Conservation (phyloP, 2,329 filamentous ascomycete species). For the Sarocladium strictum region DNA sequence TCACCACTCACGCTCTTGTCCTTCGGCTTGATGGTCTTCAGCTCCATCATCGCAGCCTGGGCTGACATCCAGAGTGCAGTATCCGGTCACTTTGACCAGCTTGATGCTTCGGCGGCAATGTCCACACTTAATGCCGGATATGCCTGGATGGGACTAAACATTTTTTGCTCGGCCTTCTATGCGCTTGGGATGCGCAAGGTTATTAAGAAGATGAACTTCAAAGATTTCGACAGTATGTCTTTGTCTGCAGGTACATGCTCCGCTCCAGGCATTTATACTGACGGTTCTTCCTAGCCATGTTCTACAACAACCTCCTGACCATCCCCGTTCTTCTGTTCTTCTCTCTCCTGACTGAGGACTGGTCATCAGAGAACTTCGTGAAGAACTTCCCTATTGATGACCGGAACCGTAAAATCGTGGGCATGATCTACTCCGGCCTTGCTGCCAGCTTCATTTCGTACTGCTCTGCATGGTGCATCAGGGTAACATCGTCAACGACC, state of each 20-base stretch:
- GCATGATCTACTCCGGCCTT: slow-evolving; percentile 84
- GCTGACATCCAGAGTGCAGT: slow-evolving; percentile 82
- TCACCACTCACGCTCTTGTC: slow-evolving; percentile 78
- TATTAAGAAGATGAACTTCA: slow-evolving; percentile 97
- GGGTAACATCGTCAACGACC: slow-evolving; percentile 89
- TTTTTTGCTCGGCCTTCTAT: slow-evolving; percentile 80
- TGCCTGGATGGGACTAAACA: slow-evolving; percentile 91
- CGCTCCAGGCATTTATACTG: not conserved
- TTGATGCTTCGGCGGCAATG: slow-evolving; percentile 27
- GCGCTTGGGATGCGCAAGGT: slow-evolving; percentile 87
- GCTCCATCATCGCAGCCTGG: slow-evolving; percentile 89
- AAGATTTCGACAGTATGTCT: slow-evolving; percentile 88
- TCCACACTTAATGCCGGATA: slow-evolving; percentile 86
- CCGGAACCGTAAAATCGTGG: slow-evolving; percentile 67
- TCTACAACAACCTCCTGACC: slow-evolving; percentile 93
- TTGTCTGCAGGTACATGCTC: too few relatives aligned
- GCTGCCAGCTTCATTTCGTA: slow-evolving; percentile 92
- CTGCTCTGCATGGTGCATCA: slow-evolving; percentile 92
- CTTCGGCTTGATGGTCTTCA: slow-evolving; percentile 88
- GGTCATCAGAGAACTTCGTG: slow-evolving; percentile 71
- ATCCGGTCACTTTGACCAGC: slow-evolving; percentile 54
- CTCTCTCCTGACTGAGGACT: slow-evolving; percentile 78
- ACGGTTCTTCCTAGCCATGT: slow-evolving; percentile 67
- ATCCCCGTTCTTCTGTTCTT: slow-evolving; percentile 77
- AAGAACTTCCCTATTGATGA: slow-evolving; percentile 74